Evolutionary conservation across 192 early-diverging fungal species (phyloP).

Genomic region (Coemansia sp.): DNA sequence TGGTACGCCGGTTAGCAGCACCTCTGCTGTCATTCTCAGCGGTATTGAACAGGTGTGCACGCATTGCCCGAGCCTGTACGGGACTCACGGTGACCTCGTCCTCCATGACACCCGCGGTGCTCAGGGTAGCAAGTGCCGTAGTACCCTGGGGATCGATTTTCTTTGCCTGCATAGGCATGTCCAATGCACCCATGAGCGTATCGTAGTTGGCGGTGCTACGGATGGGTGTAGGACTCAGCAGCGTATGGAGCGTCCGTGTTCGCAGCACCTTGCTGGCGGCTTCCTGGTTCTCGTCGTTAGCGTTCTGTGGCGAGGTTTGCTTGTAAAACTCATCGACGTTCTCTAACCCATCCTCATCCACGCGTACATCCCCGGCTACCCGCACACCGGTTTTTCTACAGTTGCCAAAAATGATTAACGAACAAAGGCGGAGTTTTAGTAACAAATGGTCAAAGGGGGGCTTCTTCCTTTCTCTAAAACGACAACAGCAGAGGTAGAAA

Average conservation of each 20-base stretch:
- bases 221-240: conserved; percentile 42
- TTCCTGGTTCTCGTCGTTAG: not conserved
- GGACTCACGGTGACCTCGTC: conserved; percentile 24
- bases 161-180: conserved; percentile 14
- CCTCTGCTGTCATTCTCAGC: not conserved
- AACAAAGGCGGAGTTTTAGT: too few species aligned
- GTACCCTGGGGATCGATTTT: not conserved
- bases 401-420: too few species aligned
- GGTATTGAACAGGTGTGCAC: conserved; percentile 4
- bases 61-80: conserved; percentile 6
- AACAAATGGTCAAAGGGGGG: too few species aligned
- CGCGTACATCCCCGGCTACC: conserved; percentile 32
- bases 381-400: conserved; percentile 50
- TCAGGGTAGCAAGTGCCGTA: not conserved
- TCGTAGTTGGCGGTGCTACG: conserved; percentile 27
- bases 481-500: too few species aligned
- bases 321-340: conserved; percentile 52
- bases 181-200: conserved; percentile 34
- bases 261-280: not conserved
- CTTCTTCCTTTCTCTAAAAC: too few species aligned
- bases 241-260: conserved; percentile 29
- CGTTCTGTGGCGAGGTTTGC: conserved; percentile 28
- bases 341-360: conserved; percentile 45
- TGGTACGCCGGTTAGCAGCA: conserved; percentile 22
- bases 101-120: not conserved